Conservation (phyloP, 495 filamentous ascomycete species). For the Daldinia childiae region DNA sequence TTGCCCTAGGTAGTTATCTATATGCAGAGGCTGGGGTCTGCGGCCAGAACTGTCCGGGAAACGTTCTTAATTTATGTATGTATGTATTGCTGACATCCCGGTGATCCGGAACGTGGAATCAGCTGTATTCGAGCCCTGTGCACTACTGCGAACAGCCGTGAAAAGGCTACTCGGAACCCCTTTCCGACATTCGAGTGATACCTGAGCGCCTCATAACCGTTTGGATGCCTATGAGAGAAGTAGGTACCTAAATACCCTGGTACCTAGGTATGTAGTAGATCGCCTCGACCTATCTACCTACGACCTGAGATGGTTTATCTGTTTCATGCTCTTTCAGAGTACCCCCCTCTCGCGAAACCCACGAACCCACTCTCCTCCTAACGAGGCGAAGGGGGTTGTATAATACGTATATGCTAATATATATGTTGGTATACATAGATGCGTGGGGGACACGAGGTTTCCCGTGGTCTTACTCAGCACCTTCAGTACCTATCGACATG, state of each 20-base stretch:
- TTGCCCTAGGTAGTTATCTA: not conserved
- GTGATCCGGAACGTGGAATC: not conserved
- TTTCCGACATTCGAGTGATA: not conserved
- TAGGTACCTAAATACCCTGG: not conserved
- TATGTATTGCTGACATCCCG: slow-evolving; percentile 2
- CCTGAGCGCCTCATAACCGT: too few species aligned
- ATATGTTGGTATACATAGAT: not conserved
- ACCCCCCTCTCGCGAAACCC: not conserved
- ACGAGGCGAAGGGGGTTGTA: not conserved
- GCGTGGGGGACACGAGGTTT: slow-evolving; percentile 3
- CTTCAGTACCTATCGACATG: not conserved
- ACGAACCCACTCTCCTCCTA: not conserved
- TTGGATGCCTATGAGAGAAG: not conserved
- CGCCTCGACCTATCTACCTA: not conserved
- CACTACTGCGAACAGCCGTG: not conserved
- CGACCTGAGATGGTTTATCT: not conserved
- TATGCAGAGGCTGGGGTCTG: not conserved
- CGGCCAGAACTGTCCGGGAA: not conserved
- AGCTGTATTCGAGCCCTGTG: not conserved
- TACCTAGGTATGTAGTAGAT: not conserved
- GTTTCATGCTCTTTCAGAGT: not conserved
- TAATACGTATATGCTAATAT: not conserved
- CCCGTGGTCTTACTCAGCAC: slow-evolving; percentile 12
- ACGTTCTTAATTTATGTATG: not conserved
- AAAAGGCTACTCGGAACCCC: slow-evolving; percentile 1